These are phyloP conservation scores for Rugonectria rugulosa DNA, from an alignment of 2,329 filamentous ascomycete species.

Conservation along the genomic window DNA sequence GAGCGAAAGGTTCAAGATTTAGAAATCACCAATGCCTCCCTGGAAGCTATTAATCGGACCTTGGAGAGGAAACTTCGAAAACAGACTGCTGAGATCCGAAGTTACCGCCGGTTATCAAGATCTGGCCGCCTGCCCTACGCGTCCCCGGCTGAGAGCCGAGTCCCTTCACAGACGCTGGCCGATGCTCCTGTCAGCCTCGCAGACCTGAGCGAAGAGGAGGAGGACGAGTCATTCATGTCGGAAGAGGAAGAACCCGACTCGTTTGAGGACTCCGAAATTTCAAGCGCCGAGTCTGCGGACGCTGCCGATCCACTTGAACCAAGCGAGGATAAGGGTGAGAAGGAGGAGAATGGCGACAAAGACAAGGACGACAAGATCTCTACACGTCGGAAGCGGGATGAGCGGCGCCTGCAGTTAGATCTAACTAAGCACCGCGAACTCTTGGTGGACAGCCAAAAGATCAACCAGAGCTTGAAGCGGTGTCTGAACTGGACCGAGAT, in stretches of 20 bases:
- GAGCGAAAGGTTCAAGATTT: constrained; percentile 96
- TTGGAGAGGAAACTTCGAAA: constrained; percentile 91
- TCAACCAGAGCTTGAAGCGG: constrained; percentile 91
- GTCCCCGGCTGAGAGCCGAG: constrained; percentile 54
- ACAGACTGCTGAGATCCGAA: constrained; percentile 85
- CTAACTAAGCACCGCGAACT: constrained; percentile 88
- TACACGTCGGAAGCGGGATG: constrained; percentile 72
- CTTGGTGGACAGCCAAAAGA: constrained; percentile 88
- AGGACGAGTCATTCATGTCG: constrained; percentile 46
- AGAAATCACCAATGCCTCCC: constrained; percentile 94
- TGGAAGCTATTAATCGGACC: constrained; percentile 93
- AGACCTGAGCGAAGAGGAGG: constrained; percentile 54
- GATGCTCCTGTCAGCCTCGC: constrained; percentile 55
- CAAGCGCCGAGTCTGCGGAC: constrained; percentile 48
- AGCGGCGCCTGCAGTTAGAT: constrained; percentile 84
- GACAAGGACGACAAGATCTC: constrained; percentile 34
- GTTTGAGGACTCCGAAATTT: constrained; percentile 60
- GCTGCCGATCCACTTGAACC: constrained; percentile 49
- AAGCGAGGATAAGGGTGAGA: constrained; percentile 38
- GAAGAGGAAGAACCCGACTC: constrained; percentile 57
- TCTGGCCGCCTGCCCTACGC: constrained; percentile 73
- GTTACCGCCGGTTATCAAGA: constrained; percentile 85
- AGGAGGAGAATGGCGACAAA: neutral
- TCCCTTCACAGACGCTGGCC: constrained; percentile 53
- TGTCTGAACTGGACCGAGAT: constrained; percentile 91